Evolutionary conservation across 2,329 filamentous ascomycete species (phyloP).

Genomic region (Fusarium udum): DNA sequence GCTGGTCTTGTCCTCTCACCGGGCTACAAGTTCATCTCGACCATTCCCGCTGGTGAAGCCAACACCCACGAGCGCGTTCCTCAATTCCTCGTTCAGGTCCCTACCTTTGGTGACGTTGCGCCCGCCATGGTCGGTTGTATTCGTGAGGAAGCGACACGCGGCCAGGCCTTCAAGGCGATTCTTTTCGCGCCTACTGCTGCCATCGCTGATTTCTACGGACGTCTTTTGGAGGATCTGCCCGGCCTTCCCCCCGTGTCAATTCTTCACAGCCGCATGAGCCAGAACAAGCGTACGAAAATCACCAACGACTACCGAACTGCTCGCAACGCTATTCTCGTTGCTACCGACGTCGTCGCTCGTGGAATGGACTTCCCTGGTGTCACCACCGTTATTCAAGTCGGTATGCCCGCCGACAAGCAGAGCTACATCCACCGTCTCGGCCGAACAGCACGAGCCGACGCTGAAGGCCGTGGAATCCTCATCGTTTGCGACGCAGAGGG

Average conservation of each 20-base stretch:
- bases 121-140: slow-evolving; percentile 68
- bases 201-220: slow-evolving; percentile 61
- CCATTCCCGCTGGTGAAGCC: slow-evolving; percentile 76
- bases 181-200: slow-evolving; percentile 76
- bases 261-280: slow-evolving; percentile 62
- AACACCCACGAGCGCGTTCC: slow-evolving; percentile 81
- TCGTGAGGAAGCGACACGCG: slow-evolving; percentile 53
- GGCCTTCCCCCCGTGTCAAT: slow-evolving; percentile 56
- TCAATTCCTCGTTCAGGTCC: slow-evolving; percentile 73
- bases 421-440: slow-evolving; percentile 75
- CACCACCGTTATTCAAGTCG: slow-evolving; percentile 72
- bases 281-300: slow-evolving; percentile 61
- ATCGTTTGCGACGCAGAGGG: slow-evolving; percentile 63
- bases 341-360: slow-evolving; percentile 76
- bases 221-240: slow-evolving; percentile 53
- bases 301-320: slow-evolving; percentile 71
- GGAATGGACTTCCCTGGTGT: slow-evolving; percentile 80
- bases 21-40: slow-evolving; percentile 83
- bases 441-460: slow-evolving; percentile 72
- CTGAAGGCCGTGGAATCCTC: slow-evolving; percentile 70
- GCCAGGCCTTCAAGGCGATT: slow-evolving; percentile 80
- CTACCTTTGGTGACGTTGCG: slow-evolving; percentile 75
- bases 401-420: slow-evolving; percentile 67
- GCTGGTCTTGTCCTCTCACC: slow-evolving; percentile 74
- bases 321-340: slow-evolving; percentile 66